Evolutionary conservation across 805 yeast species (phyloP).

Genomic region (Candida nanaspora): DNA sequence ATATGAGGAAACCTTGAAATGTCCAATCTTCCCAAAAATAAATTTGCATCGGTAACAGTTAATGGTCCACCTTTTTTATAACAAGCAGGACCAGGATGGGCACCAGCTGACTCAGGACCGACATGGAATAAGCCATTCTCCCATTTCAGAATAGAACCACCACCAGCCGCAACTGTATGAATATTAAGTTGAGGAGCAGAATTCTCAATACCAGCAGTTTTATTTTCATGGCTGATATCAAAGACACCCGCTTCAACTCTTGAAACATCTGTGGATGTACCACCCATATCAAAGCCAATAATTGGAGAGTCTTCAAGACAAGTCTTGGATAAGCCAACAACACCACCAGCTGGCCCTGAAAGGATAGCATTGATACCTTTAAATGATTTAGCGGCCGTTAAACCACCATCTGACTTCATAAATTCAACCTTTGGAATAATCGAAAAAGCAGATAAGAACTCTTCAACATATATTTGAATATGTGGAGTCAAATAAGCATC

Average conservation of each 20-base stretch:
- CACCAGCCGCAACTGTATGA: constrained; percentile 32
- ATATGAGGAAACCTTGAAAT: constrained; percentile 37
- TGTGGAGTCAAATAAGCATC: constrained; percentile 38
- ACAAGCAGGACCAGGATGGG: constrained; percentile 44
- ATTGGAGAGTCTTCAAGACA: constrained; percentile 33
- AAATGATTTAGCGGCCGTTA: constrained; percentile 42
- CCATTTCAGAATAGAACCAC: constrained; percentile 27
- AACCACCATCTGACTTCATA: constrained; percentile 54
- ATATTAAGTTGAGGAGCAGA: constrained; percentile 34
- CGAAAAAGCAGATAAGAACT: constrained; percentile 26
- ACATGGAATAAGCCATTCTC: constrained; percentile 32
- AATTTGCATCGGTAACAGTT: constrained; percentile 40
- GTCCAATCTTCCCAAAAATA: constrained; percentile 33
- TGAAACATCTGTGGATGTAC: constrained; percentile 34
- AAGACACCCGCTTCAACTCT: constrained; percentile 20
- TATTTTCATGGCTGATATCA: constrained; percentile 16
- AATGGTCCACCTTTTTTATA: constrained; percentile 42
- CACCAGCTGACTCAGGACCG: constrained; percentile 41
- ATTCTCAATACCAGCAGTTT: constrained; percentile 32
- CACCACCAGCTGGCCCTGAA: constrained; percentile 55
- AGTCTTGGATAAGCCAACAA: constrained; percentile 46
- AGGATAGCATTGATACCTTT: constrained; percentile 45
- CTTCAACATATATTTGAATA: constrained; percentile 29
- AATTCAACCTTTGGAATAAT: constrained; percentile 35
- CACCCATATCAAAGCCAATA: constrained; percentile 37